Evolutionary conservation across 306 rosid genomes (phyloP).

Genomic region (Cucurbita moschata): DNA sequence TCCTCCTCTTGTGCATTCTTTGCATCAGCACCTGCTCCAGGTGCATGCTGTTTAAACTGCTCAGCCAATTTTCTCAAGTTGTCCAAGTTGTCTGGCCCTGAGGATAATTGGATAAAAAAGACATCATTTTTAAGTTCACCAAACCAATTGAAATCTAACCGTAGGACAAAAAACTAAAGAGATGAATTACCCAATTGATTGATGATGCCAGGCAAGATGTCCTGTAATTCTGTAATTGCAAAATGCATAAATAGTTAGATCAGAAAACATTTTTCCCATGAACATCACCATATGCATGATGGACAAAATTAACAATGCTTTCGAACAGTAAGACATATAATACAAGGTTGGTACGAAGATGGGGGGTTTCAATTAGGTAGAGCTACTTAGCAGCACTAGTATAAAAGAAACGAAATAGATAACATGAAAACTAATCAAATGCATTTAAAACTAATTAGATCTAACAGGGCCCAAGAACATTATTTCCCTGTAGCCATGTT

Average conservation of each 20-base stretch:
- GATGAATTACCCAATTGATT: constrained; percentile 61
- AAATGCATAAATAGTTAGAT: background rate
- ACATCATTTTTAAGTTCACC: background rate
- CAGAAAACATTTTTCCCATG: background rate
- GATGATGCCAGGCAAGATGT: constrained; percentile 85
- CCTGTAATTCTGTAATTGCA: constrained; percentile 76
- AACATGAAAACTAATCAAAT: too few species aligned
- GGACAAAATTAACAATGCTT: background rate
- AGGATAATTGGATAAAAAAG: background rate
- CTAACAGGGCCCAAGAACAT: background rate
- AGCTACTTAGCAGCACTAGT: background rate
- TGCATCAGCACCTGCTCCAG: constrained; percentile 42
- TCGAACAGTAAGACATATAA: background rate
- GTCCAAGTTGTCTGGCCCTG: constrained; percentile 93
- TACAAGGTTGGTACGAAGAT: background rate
- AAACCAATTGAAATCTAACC: background rate
- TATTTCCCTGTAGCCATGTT: background rate
- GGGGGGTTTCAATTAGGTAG: background rate
- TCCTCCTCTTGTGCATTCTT: constrained; percentile 32
- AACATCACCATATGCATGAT: background rate
- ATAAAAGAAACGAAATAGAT: too few species aligned
- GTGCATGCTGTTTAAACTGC: constrained; percentile 74
- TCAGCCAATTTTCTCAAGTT: constrained; percentile 81
- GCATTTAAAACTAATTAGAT: background rate
- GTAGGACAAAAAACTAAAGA: background rate